Percentiles rank a stretch among this genome's conserved stretches.
These are phyloP conservation scores for Salix koriyanagi DNA, from an alignment of 345 rosid genomes.

Conservation along the genomic window DNA sequence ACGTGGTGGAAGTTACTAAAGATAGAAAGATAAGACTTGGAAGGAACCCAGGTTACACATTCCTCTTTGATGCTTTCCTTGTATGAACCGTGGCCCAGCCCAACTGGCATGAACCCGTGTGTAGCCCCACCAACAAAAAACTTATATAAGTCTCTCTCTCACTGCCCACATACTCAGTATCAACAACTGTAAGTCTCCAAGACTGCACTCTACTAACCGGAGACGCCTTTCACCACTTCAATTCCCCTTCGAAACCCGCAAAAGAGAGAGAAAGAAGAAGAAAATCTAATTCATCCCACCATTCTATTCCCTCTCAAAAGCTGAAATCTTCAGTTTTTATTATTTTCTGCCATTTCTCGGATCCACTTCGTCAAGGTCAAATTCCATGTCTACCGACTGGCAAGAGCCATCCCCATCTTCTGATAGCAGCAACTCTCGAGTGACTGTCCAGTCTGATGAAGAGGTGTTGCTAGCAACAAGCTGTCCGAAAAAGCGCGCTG, in stretches of 20 bases:
- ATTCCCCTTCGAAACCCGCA: neutral
- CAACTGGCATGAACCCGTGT: no score
- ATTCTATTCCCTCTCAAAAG: neutral
- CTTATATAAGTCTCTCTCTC: no score
- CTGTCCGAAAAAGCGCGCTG: slow-evolving; percentile 20
- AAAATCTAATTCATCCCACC: neutral
- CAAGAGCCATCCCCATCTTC: slow-evolving; percentile 14
- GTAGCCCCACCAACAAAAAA: no score
- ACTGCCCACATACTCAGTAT: no score
- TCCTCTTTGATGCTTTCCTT: no score
- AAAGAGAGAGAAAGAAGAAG: neutral
- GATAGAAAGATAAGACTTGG: no score
- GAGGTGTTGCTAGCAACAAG: slow-evolving; percentile 12
- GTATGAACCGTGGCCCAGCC: no score
- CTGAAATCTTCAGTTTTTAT: neutral
- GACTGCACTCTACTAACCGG: no score
- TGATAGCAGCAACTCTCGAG: slow-evolving; percentile 6
- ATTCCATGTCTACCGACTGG: neutral
- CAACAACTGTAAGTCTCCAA: no score
- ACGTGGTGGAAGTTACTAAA: no score
- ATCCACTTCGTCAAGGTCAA: neutral
- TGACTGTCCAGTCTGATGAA: slow-evolving; percentile 11
- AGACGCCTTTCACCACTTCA: no score
- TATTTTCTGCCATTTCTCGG: slow-evolving; percentile 3
- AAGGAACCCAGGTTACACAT: no score